Percentiles rank a stretch among this genome's conserved stretches.
phyloP scores from a whole-genome alignment of 2,329 filamentous ascomycete species.

The Talaromyces sp. region DNA sequence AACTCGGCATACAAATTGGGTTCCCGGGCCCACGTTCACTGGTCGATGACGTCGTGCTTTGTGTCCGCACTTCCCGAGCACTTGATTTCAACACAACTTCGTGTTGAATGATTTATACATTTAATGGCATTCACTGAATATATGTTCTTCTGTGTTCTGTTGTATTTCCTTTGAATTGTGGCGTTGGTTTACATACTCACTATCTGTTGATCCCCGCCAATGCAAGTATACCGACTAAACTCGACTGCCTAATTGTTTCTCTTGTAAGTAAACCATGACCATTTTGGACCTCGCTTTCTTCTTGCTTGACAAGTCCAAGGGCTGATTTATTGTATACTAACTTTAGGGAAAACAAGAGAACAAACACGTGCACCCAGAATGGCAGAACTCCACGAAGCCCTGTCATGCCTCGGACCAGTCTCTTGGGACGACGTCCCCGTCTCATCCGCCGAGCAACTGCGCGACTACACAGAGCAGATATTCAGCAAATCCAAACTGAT shows the following conservation, averaged over 20 bases:
- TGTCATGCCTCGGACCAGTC: constrained; percentile 53
- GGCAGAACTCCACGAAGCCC: constrained; percentile 55
- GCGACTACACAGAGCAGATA: constrained; percentile 52
- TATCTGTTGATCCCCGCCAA: background rate
- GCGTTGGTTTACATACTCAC: background rate
- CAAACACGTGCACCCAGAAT: constrained; percentile 29
- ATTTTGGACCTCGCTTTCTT: background rate
- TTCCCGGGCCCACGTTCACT: background rate
- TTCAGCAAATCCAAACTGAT: constrained; percentile 66
- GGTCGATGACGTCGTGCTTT: background rate
- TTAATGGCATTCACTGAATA: background rate
- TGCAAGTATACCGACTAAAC: background rate
- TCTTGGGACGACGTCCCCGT: constrained; percentile 47
- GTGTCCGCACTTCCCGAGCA: background rate
- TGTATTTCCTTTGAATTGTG: background rate
- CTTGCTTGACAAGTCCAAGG: background rate
- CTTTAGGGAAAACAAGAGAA: background rate
- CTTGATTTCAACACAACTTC: background rate
- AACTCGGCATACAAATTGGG: no score
- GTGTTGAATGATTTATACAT: background rate
- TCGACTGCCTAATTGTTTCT: background rate
- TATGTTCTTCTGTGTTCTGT: background rate
- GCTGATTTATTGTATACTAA: background rate
- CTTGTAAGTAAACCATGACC: background rate
- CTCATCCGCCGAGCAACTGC: constrained; percentile 41